A percentile compares a stretch with the other conserved stretches of the same genome.
phyloP scores from a whole-genome alignment of 192 early-diverging fungal species.

The Coemansia sp. region DNA sequence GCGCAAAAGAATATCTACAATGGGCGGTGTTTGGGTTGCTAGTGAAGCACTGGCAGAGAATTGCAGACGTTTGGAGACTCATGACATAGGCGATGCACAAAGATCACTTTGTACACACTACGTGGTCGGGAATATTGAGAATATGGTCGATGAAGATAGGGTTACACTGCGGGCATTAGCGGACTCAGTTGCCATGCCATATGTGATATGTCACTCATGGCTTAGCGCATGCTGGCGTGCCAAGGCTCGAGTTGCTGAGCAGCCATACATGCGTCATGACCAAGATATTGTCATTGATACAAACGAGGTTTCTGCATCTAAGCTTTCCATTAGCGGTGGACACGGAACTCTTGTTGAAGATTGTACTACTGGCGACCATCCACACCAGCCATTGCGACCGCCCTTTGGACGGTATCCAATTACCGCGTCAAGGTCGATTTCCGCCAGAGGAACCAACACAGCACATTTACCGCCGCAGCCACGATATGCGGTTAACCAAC shows the following conservation, averaged over 20 bases:
- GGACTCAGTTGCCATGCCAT: not conserved
- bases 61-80: not conserved
- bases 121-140: constrained; percentile 25
- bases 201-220: constrained; percentile 18
- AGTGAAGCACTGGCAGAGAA: not conserved
- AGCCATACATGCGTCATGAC: not conserved
- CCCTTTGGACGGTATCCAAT: not conserved
- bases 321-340: not conserved
- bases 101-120: constrained; percentile 24
- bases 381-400: not conserved
- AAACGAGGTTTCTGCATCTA: not conserved
- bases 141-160: not conserved
- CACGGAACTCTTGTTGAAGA: not conserved
- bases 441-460: not conserved
- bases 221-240: constrained; percentile 28
- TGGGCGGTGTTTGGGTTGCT: constrained; percentile 17
- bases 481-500: not conserved
- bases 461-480: constrained; percentile 19
- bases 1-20: constrained; percentile 14
- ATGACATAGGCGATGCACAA: not conserved
- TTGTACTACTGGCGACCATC: not conserved
- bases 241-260: constrained; percentile 8
- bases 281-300: not conserved
- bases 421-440: not conserved
- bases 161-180: not conserved